phyloP scores from a whole-genome alignment of 345 rosid genomes.

The Syzygium grande region DNA sequence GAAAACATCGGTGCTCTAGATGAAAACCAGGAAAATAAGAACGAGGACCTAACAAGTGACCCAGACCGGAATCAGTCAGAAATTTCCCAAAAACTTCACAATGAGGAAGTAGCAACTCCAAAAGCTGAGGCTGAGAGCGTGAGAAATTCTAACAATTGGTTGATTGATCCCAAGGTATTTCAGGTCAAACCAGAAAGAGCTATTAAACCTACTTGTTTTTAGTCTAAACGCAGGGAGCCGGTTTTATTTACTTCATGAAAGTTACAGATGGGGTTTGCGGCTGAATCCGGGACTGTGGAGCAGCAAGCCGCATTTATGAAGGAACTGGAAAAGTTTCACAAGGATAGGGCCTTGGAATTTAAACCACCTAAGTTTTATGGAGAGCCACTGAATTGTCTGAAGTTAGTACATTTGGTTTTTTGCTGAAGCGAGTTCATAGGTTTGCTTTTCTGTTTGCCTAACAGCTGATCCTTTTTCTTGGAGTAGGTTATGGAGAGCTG shows the following conservation, averaged over 20 bases:
- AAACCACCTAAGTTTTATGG: slow-evolving; percentile 75
- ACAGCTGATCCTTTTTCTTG: background rate
- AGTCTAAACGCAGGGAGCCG: background rate
- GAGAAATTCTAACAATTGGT: slow-evolving; percentile 46
- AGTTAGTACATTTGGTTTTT: slow-evolving; percentile 34
- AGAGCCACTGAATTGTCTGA: slow-evolving; percentile 65
- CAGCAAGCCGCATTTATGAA: slow-evolving; percentile 58
- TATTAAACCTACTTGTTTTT: background rate
- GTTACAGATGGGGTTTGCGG: slow-evolving; percentile 42
- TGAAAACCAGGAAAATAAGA: slow-evolving; percentile 13
- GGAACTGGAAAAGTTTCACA: slow-evolving; percentile 60
- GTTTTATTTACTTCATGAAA: background rate
- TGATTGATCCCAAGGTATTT: slow-evolving; percentile 56
- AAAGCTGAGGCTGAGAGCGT: slow-evolving; percentile 19
- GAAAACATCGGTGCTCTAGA: background rate
- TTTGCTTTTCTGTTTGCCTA: slow-evolving; percentile 5
- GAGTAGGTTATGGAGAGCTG: slow-evolving; percentile 79
- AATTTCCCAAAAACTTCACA: background rate
- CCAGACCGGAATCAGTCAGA: background rate
- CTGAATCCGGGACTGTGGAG: slow-evolving; percentile 61
- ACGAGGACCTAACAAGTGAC: slow-evolving; percentile 6
- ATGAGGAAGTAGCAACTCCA: slow-evolving; percentile 15
- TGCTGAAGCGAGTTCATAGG: background rate
- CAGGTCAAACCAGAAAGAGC: background rate
- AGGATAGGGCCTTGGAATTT: slow-evolving; percentile 51